Evolutionary conservation across 2,329 filamentous ascomycete genomes (phyloP), one percentile per base, ranked within the genome.

Genomic region (Thielaviopsis populi): DNA sequence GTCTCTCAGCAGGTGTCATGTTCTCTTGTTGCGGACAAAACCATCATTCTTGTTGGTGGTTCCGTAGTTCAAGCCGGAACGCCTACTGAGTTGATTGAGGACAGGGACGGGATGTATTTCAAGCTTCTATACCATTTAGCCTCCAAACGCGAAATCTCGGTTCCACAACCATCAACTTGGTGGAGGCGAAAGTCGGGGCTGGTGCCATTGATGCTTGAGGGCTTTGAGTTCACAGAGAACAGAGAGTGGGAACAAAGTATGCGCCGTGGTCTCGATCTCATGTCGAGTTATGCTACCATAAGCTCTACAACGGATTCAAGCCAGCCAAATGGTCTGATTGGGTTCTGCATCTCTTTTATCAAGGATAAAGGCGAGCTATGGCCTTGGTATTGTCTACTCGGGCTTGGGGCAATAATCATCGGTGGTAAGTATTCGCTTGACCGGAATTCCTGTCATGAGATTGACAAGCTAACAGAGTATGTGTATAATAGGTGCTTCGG

Each of bases 31-130:
- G 84, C 84, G 0, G 82, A 87, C 68, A 79, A 82, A 58, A 86
- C 87, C 40, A 73, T 86, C 2, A 83, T 87, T 1, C 73, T 87
- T 68, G 80, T 86, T 59, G 81, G 86, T 68, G 90, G 90, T 1
- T 74, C 79, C 62, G 75, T 83, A 1, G 72, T 82, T 2, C 83
- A 87, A 70, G 74, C 81, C 68, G 83, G 83, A 0, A 82, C 77
- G 0, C 83, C 86, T 62, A 76, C 81, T 7, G 75, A 80, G 46
- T 73, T 86, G 0, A 71, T 84, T 8, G 68, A 70, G 1, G 71
- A 72, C n/a, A 70, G 54, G 5, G 67, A 79, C 1, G 66, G 66
- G 13, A 69, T 80, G 19, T 83, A 83, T 67, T 72, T 71, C 33
- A 71, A 71, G 15, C 72, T 82, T 3, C 79, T 81, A 1, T 63